phyloP scores from a whole-genome alignment of 768 basidiomycete species.

The Termitomyces heimii region DNA sequence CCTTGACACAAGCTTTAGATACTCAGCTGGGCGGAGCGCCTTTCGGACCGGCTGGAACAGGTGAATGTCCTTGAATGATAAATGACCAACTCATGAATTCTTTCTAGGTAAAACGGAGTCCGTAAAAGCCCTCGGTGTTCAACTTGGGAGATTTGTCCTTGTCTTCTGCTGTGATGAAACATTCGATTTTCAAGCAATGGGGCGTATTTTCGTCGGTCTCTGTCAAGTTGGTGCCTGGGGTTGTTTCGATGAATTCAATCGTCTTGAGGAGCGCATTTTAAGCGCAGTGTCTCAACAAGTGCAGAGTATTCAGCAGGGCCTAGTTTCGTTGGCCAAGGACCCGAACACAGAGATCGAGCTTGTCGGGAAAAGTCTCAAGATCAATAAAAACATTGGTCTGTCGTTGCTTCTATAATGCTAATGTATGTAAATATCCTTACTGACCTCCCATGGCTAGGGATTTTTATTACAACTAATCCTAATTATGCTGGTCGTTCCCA shows the following conservation, averaged over 20 bases:
- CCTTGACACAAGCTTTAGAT: conserved; percentile 91
- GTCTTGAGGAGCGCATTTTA: conserved; percentile 95
- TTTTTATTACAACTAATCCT: conserved; percentile 99
- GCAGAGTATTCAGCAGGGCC: conserved; percentile 95
- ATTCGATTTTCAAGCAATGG: conserved; percentile 99
- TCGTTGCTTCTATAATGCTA: not conserved
- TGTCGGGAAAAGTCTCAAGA: conserved; percentile 88
- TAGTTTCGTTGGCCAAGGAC: conserved; percentile 77
- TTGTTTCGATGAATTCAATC: conserved; percentile 97
- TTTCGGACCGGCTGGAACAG: conserved; percentile 97
- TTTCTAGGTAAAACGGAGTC: conserved; percentile 92
- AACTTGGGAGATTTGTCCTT: conserved; percentile 96
- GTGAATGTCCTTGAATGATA: conserved; percentile 26
- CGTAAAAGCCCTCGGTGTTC: conserved; percentile 96
- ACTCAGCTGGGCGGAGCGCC: conserved; percentile 95
- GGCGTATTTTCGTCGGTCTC: conserved; percentile 96
- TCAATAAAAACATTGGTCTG: conserved; percentile 89
- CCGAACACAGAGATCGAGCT: conserved; percentile 90
- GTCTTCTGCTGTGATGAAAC: conserved; percentile 99
- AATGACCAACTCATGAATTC: conserved; percentile 1
- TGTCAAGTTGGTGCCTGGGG: conserved; percentile 99
- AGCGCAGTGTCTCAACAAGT: conserved; percentile 99
- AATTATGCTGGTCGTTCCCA: conserved; percentile 97
- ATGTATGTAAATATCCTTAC: not conserved
- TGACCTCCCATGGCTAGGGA: conserved; percentile 42